Evolutionary conservation across 2,329 filamentous ascomycete species (phyloP), one percentile per base, ranked within the genome.

Genomic region (Aspergillus luchuensis): DNA sequence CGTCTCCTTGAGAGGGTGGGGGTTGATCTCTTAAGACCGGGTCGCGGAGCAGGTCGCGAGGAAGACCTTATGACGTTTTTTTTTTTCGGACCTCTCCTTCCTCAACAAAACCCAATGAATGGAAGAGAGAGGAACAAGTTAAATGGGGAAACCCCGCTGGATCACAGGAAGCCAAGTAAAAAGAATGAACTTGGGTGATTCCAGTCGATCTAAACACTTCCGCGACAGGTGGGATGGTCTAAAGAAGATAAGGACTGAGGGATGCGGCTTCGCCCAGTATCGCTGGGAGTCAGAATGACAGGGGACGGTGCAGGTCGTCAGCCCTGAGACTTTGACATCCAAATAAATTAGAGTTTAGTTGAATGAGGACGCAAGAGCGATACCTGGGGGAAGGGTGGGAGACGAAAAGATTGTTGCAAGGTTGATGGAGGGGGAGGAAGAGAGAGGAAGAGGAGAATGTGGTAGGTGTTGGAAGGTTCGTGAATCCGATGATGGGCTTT

Each of bases 221-320:
- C 43, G 47, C 25, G 25, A 50, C 55, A 56, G 38, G 47, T 50
- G 25, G 50, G 38, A 57, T 23, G 43, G 33, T 5, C 11, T 36
- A 51, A 56, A 58, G 59, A 53, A 65, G 61, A 63, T 69, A 65
- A 62, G 63, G 63, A 61, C 58, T 57, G 59, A 64, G 56, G 48
- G 61, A 49, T 64, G 67, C 62, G 64, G 64, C 65, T 60, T 55
- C 65, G 56, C 30, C 39, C 57, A 51, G 61, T 67, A 66, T 66
- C 70, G 66, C 65, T 66, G 64, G 62, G 65, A 65, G 64, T 63
- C 66, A 69, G 65, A 67, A 65, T 43, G 66, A 67, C 63, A 72
- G 72, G 71, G 66, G 71, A 77, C 72, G 73, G 76, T 79, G 77
- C 77, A 79, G 77, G 76, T 76, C 76, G 76, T 73, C 61, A 65